A percentile compares a stretch with the other conserved stretches of the same genome.
phyloP scores from a whole-genome alignment of 2,329 filamentous ascomycete species.

The Monosporascus sp. region DNA sequence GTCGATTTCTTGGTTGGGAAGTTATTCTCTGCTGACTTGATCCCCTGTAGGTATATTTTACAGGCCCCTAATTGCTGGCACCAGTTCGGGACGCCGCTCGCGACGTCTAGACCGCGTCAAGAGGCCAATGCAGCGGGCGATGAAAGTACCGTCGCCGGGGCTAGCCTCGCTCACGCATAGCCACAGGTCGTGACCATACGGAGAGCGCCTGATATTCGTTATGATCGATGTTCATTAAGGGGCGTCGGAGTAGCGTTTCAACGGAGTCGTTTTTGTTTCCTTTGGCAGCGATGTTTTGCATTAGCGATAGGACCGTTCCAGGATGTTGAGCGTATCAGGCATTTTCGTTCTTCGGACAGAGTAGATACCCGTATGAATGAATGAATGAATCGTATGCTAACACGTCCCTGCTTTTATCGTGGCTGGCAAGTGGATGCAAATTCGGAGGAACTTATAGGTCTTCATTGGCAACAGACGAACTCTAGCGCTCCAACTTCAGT shows the following conservation, averaged over 20 bases:
- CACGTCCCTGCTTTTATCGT: too few relatives aligned
- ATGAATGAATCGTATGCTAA: too few relatives aligned
- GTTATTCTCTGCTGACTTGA: constrained; percentile 4
- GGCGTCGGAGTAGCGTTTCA: too few relatives aligned
- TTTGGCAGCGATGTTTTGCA: too few relatives aligned
- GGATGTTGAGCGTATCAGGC: too few relatives aligned
- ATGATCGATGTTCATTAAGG: background rate
- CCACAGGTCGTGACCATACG: background rate
- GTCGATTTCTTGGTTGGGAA: background rate
- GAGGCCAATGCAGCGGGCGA: constrained; percentile 16
- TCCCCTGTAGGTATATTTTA: constrained; percentile 55
- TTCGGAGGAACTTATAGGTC: too few relatives aligned
- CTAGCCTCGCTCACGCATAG: background rate
- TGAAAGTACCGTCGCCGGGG: constrained; percentile 7
- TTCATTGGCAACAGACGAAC: too few relatives aligned
- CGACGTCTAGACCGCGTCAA: constrained; percentile 16
- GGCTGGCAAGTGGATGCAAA: too few relatives aligned
- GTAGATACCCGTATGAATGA: constrained; percentile 10
- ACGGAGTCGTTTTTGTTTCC: too few relatives aligned
- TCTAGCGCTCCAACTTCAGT: too few relatives aligned
- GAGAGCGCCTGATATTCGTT: too few relatives aligned
- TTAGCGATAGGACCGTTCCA: too few relatives aligned
- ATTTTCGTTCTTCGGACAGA: background rate
- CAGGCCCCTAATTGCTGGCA: constrained; percentile 75
- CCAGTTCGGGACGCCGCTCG: constrained; percentile 45